These are phyloP conservation scores for Amylocystis lapponica DNA, from an alignment of 768 basidiomycete species.

Conservation along the genomic window DNA sequence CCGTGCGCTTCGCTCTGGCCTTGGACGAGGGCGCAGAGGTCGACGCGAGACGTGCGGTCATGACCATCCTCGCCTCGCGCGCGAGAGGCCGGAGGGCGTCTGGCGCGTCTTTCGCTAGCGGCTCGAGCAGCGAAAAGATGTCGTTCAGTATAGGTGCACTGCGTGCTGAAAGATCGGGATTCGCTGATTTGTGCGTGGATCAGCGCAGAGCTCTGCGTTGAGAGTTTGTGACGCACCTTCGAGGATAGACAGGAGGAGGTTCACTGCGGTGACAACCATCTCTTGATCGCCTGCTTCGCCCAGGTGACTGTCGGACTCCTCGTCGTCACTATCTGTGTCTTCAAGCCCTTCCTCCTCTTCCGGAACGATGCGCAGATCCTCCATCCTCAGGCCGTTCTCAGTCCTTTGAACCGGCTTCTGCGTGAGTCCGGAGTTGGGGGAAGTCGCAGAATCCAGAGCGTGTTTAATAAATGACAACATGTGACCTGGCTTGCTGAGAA, in stretches of 20 bases:
- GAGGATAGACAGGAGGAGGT: conserved; percentile 75
- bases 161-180: conserved; percentile 55
- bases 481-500: conserved; percentile 62
- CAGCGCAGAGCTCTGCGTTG: neutral
- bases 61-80: conserved; percentile 76
- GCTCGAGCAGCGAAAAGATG: conserved; percentile 62
- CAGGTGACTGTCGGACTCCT: conserved; percentile 41
- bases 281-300: conserved; percentile 45
- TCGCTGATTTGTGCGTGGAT: conserved; percentile 26
- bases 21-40: conserved; percentile 33
- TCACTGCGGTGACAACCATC: conserved; percentile 72
- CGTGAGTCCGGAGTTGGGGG: conserved; percentile 4
- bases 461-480: conserved; percentile 81
- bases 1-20: conserved; percentile 17
- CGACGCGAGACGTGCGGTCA: conserved; percentile 74
- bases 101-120: conserved; percentile 43
- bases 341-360: conserved; percentile 26
- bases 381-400: conserved; percentile 22
- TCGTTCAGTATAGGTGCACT: conserved; percentile 61
- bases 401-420: conserved; percentile 1
- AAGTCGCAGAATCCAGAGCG: conserved; percentile 47
- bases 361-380: conserved; percentile 34
- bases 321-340: conserved; percentile 41
- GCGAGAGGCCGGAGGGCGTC: conserved; percentile 51
- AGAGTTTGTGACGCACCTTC: conserved; percentile 54